Evolutionary conservation across 257 asterid species (phyloP).

Genomic region (Dorcoceras hygrometricum): DNA sequence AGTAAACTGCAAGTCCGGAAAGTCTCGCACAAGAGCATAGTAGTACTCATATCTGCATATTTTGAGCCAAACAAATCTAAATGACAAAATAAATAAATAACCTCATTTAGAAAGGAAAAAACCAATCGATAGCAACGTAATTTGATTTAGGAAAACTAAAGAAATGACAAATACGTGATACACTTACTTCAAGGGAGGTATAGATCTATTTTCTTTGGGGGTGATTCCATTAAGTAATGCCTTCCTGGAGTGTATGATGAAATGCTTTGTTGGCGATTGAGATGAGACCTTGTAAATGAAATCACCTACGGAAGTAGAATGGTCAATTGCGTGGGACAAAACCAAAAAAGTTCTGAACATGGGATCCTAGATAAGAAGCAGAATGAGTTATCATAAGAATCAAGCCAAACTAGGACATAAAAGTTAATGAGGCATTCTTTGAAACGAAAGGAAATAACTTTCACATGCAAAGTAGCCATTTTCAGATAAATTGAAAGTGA

Average conservation of each 20-base stretch:
- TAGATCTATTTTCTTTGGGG: constrained; percentile 86
- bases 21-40: constrained; percentile 96
- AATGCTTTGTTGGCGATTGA: constrained; percentile 88
- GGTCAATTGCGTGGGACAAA: constrained; percentile 10
- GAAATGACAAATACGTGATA: constrained; percentile 16
- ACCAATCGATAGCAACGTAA: constrained; percentile 4
- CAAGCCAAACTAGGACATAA: not conserved
- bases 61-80: not conserved
- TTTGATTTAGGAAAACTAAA: not conserved
- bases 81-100: constrained; percentile 13
- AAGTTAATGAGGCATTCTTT: constrained; percentile 12
- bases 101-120: constrained; percentile 17
- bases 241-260: constrained; percentile 88
- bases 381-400: constrained; percentile 17
- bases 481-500: not conserved
- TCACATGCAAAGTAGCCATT: not conserved
- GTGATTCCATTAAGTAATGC: constrained; percentile 91
- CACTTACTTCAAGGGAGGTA: constrained; percentile 83
- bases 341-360: constrained; percentile 16
- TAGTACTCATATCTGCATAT: constrained; percentile 79
- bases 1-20: constrained; percentile 85
- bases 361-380: not conserved
- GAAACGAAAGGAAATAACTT: not conserved
- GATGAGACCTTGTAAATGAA: constrained; percentile 90
- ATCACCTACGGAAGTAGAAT: constrained; percentile 64